phyloP scores from a whole-genome alignment of 345 rosid species.

The Citropsis articulata region DNA sequence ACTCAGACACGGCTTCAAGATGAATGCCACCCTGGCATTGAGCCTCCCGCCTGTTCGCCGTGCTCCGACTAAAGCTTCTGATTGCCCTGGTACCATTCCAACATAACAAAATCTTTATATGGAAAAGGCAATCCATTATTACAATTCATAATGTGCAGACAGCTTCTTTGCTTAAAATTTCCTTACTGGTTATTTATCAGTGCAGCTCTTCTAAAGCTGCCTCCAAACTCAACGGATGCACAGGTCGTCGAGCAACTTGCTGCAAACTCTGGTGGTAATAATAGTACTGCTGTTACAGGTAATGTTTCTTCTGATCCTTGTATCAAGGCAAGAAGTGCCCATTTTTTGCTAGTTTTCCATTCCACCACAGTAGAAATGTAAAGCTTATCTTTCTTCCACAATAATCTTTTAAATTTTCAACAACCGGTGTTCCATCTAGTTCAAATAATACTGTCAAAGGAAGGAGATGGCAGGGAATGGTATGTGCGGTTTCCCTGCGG shows the following conservation, averaged over 20 bases:
- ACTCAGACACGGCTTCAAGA: conserved; percentile 35
- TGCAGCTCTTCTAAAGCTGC: background rate
- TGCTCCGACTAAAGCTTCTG: conserved; percentile 33
- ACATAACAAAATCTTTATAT: background rate
- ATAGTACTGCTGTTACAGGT: background rate
- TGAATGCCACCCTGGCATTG: conserved; percentile 43
- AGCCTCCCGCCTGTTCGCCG: conserved; percentile 35
- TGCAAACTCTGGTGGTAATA: background rate
- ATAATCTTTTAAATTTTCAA: too few species aligned
- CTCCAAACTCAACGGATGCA: conserved; percentile 26
- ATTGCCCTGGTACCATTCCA: conserved; percentile 32
- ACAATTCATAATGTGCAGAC: too few species aligned
- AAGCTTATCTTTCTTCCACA: too few species aligned
- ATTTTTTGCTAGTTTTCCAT: too few species aligned
- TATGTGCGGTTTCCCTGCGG: background rate
- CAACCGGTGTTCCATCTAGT: background rate
- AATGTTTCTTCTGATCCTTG: background rate
- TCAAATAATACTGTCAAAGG: background rate
- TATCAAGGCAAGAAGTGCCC: background rate
- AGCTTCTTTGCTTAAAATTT: too few species aligned
- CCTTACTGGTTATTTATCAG: too few species aligned
- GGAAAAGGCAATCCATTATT: too few species aligned
- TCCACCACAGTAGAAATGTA: too few species aligned
- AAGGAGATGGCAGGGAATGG: background rate
- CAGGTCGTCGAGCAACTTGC: background rate